phyloP scores from a whole-genome alignment of 2,329 filamentous ascomycete species.

The Pseudocercospora eumusae region DNA sequence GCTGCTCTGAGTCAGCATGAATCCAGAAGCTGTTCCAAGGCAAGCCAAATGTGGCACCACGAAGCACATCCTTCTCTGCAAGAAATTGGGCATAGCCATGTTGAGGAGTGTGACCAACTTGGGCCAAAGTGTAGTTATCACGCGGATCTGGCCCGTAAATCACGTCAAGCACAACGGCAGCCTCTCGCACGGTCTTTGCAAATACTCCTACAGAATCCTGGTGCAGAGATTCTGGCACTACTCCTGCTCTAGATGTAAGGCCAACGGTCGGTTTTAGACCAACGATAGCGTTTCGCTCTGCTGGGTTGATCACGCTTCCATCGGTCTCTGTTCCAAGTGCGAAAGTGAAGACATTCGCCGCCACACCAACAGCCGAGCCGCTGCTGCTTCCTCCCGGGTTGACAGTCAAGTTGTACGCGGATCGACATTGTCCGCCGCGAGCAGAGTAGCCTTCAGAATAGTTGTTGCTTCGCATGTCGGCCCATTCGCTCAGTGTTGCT shows the following conservation, averaged over 20 bases:
- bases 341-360: conserved; percentile 63
- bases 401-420: conserved; percentile 67
- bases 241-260: conserved; percentile 61
- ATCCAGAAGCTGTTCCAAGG: conserved; percentile 74
- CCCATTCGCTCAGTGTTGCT: conserved; percentile 72
- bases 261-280: conserved; percentile 77
- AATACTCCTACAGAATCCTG: conserved; percentile 71
- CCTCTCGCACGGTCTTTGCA: conserved; percentile 68
- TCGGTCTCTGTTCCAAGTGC: conserved; percentile 74
- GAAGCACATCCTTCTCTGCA: conserved; percentile 55
- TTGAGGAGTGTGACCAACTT: conserved; percentile 56
- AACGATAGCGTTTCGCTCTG: conserved; percentile 67
- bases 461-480: conserved; percentile 67
- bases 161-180: conserved; percentile 64
- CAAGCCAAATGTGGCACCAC: conserved; percentile 66
- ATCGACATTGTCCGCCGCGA: conserved; percentile 64
- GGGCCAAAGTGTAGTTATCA: conserved; percentile 67
- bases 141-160: conserved; percentile 65
- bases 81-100: conserved; percentile 62
- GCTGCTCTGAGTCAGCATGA: conserved; percentile 59
- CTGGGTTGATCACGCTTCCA: conserved; percentile 67
- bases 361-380: conserved; percentile 66
- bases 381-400: conserved; percentile 70
- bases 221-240: conserved; percentile 65
- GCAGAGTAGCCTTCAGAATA: conserved; percentile 69